Percentiles rank a stretch among this genome's conserved stretches.
Conservation (phyloP, 2,329 filamentous ascomycete species). For the Penicillium sp. region DNA sequence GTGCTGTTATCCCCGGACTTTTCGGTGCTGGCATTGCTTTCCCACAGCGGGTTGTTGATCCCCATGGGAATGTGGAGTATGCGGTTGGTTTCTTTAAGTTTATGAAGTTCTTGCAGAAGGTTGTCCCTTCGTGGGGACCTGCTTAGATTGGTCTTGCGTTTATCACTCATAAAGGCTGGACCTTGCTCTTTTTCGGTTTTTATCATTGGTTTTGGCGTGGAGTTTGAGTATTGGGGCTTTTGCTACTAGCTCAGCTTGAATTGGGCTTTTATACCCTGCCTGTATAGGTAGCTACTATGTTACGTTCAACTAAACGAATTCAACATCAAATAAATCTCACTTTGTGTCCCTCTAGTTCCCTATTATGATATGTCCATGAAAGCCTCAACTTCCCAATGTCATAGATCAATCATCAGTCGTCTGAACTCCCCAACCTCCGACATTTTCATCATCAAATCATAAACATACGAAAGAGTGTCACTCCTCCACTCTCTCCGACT, state of each 20-base stretch:
- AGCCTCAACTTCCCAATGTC: background rate
- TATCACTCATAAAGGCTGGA: background rate
- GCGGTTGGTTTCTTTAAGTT: conserved; percentile 67
- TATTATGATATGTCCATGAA: background rate
- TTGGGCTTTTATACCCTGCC: background rate
- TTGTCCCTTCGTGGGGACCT: conserved; percentile 52
- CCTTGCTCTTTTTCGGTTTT: background rate
- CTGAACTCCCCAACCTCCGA: background rate
- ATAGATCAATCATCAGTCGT: background rate
- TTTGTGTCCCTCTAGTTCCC: background rate
- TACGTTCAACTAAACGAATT: background rate
- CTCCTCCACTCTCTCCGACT: background rate
- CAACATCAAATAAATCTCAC: background rate
- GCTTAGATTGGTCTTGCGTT: background rate
- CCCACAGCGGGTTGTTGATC: conserved; percentile 62
- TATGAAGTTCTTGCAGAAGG: conserved; percentile 62
- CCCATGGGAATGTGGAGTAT: conserved; percentile 61
- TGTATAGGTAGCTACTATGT: too few species aligned
- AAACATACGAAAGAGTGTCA: background rate
- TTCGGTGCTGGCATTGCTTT: conserved; percentile 66
- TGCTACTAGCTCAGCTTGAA: background rate
- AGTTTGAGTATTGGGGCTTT: background rate
- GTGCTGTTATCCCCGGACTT: conserved; percentile 51
- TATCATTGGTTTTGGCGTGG: background rate
- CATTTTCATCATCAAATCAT: background rate